Percentiles rank a stretch among this genome's conserved stretches.
These are phyloP conservation scores for Saccharomyces hybrid DNA, from an alignment of 1,139 yeast species.

Conservation along the genomic window DNA sequence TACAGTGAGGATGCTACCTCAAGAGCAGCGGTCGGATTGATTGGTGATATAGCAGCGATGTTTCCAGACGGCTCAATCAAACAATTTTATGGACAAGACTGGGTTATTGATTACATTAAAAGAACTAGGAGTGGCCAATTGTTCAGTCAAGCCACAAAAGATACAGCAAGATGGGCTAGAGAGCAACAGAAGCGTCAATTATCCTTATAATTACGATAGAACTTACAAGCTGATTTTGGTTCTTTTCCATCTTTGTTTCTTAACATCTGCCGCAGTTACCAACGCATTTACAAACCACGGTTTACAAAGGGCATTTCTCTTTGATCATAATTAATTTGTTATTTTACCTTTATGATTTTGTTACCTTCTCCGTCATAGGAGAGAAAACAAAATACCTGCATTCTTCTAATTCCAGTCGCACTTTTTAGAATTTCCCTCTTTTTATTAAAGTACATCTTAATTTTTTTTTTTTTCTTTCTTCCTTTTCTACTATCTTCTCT, in stretches of 20 bases:
- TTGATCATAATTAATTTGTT: neutral
- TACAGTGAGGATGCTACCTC: conserved; percentile 58
- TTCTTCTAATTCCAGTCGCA: conserved; percentile 2
- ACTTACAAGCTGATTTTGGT: neutral
- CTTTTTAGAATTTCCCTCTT: conserved; percentile 5
- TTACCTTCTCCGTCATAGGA: neutral
- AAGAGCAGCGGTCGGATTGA: conserved; percentile 74
- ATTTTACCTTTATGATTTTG: neutral
- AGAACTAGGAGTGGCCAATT: conserved; percentile 58
- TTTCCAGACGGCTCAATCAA: conserved; percentile 68
- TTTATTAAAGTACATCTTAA: conserved; percentile 10
- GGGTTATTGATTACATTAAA: conserved; percentile 75
- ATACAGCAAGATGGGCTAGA: conserved; percentile 95
- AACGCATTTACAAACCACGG: neutral
- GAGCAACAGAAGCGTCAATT: conserved; percentile 47
- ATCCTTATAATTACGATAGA: conserved; percentile 15
- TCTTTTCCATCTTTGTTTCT: neutral
- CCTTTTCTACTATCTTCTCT: conserved; percentile 10
- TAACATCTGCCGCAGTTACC: neutral
- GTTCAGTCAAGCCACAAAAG: conserved; percentile 62
- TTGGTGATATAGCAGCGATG: conserved; percentile 90
- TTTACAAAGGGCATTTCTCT: neutral
- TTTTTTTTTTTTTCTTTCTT: conserved; percentile 9
- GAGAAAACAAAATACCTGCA: neutral
- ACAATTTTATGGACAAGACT: conserved; percentile 56